These are phyloP conservation scores for Sonneratia caseolaris DNA, from an alignment of 345 rosid species.

Conservation along the genomic window DNA sequence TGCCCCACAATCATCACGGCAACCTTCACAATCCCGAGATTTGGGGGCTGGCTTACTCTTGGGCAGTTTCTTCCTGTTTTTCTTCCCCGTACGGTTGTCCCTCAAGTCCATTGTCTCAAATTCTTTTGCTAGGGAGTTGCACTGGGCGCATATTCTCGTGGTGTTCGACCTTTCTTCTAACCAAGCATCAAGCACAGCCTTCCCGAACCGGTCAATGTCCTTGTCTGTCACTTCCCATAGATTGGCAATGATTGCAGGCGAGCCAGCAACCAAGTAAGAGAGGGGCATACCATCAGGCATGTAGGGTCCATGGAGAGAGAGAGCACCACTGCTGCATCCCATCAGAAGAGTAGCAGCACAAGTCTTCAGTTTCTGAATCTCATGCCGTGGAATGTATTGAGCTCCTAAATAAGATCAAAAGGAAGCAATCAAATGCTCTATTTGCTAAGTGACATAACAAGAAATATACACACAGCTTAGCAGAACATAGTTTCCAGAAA, in stretches of 20 bases:
- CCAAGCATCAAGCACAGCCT: slow-evolving; percentile 74
- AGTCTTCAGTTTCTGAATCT: slow-evolving; percentile 60
- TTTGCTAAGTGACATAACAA: neutral
- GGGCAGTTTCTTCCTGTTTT: slow-evolving; percentile 27
- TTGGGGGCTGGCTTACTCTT: slow-evolving; percentile 27
- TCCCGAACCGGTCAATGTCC: slow-evolving; percentile 83
- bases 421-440: slow-evolving; percentile 10
- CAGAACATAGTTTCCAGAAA: neutral
- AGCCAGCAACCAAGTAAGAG: slow-evolving; percentile 65
- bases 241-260: slow-evolving; percentile 72
- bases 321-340: slow-evolving; percentile 94
- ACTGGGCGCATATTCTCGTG: slow-evolving; percentile 23
- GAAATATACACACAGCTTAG: neutral
- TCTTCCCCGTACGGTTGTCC: slow-evolving; percentile 19
- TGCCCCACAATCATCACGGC: slow-evolving; percentile 44
- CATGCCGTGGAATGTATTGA: slow-evolving; percentile 55
- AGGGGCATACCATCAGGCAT: slow-evolving; percentile 67
- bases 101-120: slow-evolving; percentile 39
- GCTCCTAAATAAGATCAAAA: slow-evolving; percentile 33
- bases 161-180: slow-evolving; percentile 51
- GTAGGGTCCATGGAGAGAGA: slow-evolving; percentile 61
- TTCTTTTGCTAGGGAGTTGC: slow-evolving; percentile 39
- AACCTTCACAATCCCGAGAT: slow-evolving; percentile 12
- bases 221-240: slow-evolving; percentile 95
- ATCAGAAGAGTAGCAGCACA: slow-evolving; percentile 78